Evolutionary conservation across 2,329 filamentous ascomycete genomes (phyloP).

Genomic region (Pestalotiopsis sp.): DNA sequence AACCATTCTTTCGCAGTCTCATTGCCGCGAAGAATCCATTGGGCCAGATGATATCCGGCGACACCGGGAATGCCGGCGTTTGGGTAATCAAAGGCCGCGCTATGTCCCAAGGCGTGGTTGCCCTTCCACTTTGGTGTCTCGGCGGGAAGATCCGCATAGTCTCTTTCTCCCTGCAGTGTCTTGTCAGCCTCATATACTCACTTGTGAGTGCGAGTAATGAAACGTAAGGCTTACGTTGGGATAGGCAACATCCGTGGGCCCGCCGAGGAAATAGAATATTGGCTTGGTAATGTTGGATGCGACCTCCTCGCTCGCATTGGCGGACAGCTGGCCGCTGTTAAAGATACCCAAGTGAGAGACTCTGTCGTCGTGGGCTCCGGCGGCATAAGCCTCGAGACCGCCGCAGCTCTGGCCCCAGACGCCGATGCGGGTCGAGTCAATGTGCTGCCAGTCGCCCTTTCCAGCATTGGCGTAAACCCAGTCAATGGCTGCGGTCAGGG

Average conservation of each 20-base stretch:
- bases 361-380: constrained; percentile 21
- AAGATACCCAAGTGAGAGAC: constrained; percentile 24
- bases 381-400: constrained; percentile 30
- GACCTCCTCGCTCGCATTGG: constrained; percentile 13
- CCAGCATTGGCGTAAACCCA: constrained; percentile 23
- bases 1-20: constrained; percentile 10
- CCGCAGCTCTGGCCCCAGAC: constrained; percentile 33
- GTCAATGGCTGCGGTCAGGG: constrained; percentile 22
- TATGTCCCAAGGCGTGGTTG: constrained; percentile 23
- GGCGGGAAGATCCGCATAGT: constrained; percentile 18
- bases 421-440: constrained; percentile 27
- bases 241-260: constrained; percentile 23
- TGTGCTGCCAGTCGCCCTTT: constrained; percentile 19
- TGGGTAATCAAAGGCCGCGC: constrained; percentile 21
- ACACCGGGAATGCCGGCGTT: constrained; percentile 22
- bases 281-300: constrained; percentile 18
- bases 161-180: constrained; percentile 18
- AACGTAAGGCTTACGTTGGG: constrained; percentile 16
- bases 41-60: constrained; percentile 14
- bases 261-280: constrained; percentile 22
- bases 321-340: constrained; percentile 22
- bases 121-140: constrained; percentile 23
- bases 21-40: constrained; percentile 15
- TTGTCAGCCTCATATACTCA: not conserved
- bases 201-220: not conserved